Conservation (phyloP, 2,329 filamentous ascomycete species). For the Camillea tinctor region DNA sequence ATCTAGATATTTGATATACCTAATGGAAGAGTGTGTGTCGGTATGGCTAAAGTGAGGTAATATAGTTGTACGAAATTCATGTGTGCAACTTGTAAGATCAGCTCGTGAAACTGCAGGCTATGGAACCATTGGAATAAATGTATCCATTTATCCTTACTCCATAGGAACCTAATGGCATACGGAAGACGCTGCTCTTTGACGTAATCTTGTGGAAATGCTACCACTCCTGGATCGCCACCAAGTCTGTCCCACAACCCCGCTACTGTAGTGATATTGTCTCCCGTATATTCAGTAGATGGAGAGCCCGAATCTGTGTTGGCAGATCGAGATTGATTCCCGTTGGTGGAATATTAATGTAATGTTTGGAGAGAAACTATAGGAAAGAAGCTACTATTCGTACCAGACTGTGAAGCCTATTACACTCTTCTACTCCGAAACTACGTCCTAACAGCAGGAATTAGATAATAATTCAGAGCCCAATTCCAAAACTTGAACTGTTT, state of each 20-base stretch:
- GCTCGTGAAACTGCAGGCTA: conserved; percentile 5
- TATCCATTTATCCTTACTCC: conserved; percentile 5
- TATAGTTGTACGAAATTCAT: neutral
- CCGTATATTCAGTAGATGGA: neutral
- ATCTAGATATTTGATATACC: conserved; percentile 6
- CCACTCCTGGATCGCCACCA: neutral
- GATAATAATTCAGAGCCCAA: neutral
- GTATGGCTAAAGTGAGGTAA: neutral
- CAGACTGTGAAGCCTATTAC: neutral
- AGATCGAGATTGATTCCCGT: neutral
- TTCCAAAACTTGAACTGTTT: neutral
- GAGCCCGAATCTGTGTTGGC: conserved; percentile 1
- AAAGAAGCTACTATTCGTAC: neutral
- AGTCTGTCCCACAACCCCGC: neutral
- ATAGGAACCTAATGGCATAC: conserved; percentile 1
- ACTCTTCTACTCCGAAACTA: too few relatives aligned
- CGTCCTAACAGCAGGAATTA: too few relatives aligned
- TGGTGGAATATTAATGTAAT: neutral
- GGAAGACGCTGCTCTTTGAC: conserved; percentile 3
- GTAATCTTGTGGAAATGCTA: conserved; percentile 1
- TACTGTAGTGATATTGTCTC: neutral
- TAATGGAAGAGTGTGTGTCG: conserved; percentile 4
- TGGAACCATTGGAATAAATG: conserved; percentile 6
- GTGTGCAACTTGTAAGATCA: neutral
- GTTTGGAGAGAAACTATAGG: neutral